These are phyloP conservation scores for Harrya chromipes DNA, from an alignment of 768 basidiomycete genomes.

Conservation along the genomic window DNA sequence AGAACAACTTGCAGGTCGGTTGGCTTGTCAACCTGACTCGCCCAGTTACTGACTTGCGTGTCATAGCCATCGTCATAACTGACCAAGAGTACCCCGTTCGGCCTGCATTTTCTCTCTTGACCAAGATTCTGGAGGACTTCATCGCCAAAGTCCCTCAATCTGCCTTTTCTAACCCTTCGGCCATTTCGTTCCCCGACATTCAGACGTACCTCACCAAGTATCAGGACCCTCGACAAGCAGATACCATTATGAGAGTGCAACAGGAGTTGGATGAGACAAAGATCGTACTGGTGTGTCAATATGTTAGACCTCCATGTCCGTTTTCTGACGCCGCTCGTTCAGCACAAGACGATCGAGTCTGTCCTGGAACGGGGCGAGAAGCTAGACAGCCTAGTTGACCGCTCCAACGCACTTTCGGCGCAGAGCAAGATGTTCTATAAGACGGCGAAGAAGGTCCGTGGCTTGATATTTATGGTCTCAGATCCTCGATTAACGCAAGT, in stretches of 20 bases:
- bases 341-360: conserved; percentile 99
- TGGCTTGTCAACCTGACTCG: not conserved
- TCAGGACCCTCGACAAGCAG: conserved; percentile 95
- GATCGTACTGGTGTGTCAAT: conserved; percentile 78
- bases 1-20: conserved; percentile 78
- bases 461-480: not conserved
- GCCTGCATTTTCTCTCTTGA: conserved; percentile 92
- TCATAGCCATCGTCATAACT: conserved; percentile 82
- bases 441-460: conserved; percentile 93
- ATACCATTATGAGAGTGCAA: conserved; percentile 98
- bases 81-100: conserved; percentile 97
- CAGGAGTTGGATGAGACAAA: conserved; percentile 99
- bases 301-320: not conserved
- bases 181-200: conserved; percentile 77
- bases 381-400: conserved; percentile 91
- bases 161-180: conserved; percentile 58
- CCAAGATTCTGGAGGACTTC: conserved; percentile 93
- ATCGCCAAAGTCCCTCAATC: conserved; percentile 72
- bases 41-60: conserved; percentile 5
- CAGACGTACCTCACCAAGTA: conserved; percentile 83
- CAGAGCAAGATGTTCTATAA: conserved; percentile 99
- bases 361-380: conserved; percentile 96
- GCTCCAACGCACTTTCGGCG: conserved; percentile 81
- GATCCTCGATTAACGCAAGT: conserved; percentile 7
- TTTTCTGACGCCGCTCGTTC: conserved; percentile 4